These are phyloP conservation scores for Mycosphaerella sp. DNA, from an alignment of 2,329 filamentous ascomycete species.

Conservation along the genomic window DNA sequence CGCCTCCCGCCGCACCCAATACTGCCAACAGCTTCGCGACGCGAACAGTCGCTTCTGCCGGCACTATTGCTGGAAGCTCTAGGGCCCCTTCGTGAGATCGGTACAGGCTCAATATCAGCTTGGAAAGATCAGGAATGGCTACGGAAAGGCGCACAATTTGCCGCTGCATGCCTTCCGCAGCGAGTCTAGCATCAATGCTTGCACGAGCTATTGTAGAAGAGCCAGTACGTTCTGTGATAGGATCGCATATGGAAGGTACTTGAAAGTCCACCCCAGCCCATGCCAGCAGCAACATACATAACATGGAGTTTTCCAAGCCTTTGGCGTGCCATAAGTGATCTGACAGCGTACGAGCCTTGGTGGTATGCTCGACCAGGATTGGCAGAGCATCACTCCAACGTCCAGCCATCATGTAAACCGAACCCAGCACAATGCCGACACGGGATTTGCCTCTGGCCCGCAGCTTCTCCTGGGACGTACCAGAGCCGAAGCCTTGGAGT, in stretches of 20 bases:
- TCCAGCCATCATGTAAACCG: conserved; percentile 80
- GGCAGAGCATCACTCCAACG: conserved; percentile 83
- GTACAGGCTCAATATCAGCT: conserved; percentile 68
- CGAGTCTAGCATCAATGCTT: conserved; percentile 21
- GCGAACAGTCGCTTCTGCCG: conserved; percentile 67
- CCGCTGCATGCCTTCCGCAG: conserved; percentile 24
- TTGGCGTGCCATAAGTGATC: conserved; percentile 99
- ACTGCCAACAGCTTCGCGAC: conserved; percentile 64
- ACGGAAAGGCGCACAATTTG: conserved; percentile 46
- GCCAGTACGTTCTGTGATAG: conserved; percentile 25
- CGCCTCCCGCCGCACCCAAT: conserved; percentile 59
- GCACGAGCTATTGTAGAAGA: conserved; percentile 23
- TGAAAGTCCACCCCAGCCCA: conserved; percentile 81
- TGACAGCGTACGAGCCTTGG: conserved; percentile 67
- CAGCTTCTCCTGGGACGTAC: conserved; percentile 51
- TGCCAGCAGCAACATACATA: conserved; percentile 74
- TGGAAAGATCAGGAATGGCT: conserved; percentile 65
- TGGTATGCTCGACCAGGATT: conserved; percentile 74
- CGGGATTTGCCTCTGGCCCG: conserved; percentile 76
- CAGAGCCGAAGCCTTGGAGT: conserved; percentile 57
- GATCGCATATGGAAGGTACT: conserved; percentile 43
- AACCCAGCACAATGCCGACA: conserved; percentile 71
- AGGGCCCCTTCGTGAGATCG: conserved; percentile 52
- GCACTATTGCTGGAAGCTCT: conserved; percentile 64
- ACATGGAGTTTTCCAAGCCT: conserved; percentile 77